Conservation (phyloP, 2,329 filamentous ascomycete genomes). For the Escovopsis sp. region DNA sequence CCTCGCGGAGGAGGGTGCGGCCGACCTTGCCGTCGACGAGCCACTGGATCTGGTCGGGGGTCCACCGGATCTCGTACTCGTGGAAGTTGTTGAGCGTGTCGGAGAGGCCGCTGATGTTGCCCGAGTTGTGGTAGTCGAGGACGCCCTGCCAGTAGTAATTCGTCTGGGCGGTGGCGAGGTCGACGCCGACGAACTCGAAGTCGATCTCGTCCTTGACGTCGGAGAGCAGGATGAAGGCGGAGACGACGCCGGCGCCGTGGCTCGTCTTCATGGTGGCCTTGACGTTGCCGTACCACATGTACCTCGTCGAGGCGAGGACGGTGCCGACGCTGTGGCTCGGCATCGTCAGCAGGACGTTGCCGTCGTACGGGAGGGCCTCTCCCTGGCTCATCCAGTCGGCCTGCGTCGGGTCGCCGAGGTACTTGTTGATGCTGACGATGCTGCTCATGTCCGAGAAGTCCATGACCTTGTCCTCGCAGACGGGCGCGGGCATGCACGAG, state of each 20-base stretch:
- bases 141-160: conserved; percentile 98
- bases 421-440: conserved; percentile 59
- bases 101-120: conserved; percentile 47
- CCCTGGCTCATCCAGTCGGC: conserved; percentile 86
- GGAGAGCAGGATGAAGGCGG: conserved; percentile 87
- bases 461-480: conserved; percentile 63
- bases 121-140: conserved; percentile 62
- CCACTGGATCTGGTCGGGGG: conserved; percentile 75
- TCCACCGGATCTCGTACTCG: conserved; percentile 89
- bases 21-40: conserved; percentile 65
- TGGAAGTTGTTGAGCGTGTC: conserved; percentile 70
- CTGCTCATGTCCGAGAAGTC: conserved; percentile 56
- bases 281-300: conserved; percentile 96
- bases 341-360: conserved; percentile 77
- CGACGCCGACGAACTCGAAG: conserved; percentile 81
- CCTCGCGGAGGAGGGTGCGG: conserved; percentile 57
- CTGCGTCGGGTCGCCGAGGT: conserved; percentile 67
- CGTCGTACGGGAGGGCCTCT: conserved; percentile 50
- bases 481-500: conserved; percentile 70
- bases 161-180: conserved; percentile 66
- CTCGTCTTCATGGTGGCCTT: conserved; percentile 74
- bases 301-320: conserved; percentile 66
- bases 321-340: conserved; percentile 72
- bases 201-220: conserved; percentile 98
- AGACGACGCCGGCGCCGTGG: conserved; percentile 80